These are phyloP conservation scores for Tetrapyrgos nigripes DNA, from an alignment of 1,284 basidiomycete genomes.

Conservation along the genomic window DNA sequence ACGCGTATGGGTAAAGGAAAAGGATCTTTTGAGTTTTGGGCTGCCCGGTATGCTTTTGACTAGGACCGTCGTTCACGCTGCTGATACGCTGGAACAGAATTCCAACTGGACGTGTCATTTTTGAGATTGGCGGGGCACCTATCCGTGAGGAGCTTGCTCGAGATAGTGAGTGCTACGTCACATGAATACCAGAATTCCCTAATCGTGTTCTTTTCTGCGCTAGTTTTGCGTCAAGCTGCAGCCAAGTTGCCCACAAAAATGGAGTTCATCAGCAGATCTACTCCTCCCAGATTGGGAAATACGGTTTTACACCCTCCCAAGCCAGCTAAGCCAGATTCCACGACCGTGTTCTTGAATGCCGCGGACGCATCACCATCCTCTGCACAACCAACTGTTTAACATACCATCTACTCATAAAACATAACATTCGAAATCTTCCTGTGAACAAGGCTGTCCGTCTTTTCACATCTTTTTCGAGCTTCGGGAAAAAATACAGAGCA, in stretches of 20 bases:
- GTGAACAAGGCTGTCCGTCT: too few species aligned
- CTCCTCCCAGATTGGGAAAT: constrained; percentile 84
- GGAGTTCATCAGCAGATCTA: constrained; percentile 82
- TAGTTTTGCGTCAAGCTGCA: constrained; percentile 90
- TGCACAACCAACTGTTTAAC: background rate
- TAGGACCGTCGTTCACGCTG: too few species aligned
- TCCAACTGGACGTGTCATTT: constrained; percentile 90
- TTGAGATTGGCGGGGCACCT: constrained; percentile 92
- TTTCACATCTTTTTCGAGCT: too few species aligned
- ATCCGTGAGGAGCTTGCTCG: constrained; percentile 94
- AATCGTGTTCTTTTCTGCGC: background rate
- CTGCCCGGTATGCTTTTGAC: constrained; percentile 69
- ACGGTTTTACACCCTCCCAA: constrained; percentile 58
- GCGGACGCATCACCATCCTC: background rate
- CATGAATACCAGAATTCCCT: constrained; percentile 3
- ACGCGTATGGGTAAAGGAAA: constrained; percentile 99
- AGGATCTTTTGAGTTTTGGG: constrained; percentile 98
- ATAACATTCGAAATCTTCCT: too few species aligned
- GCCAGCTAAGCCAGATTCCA: constrained; percentile 14
- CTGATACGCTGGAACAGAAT: too few species aligned
- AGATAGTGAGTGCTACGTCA: constrained; percentile 69
- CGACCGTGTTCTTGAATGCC: background rate
- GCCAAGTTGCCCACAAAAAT: constrained; percentile 89
- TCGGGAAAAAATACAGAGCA: too few species aligned
- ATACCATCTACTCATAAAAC: too few species aligned